Conservation (phyloP, 345 rosid genomes). For the Eutrema yunnanense region DNA sequence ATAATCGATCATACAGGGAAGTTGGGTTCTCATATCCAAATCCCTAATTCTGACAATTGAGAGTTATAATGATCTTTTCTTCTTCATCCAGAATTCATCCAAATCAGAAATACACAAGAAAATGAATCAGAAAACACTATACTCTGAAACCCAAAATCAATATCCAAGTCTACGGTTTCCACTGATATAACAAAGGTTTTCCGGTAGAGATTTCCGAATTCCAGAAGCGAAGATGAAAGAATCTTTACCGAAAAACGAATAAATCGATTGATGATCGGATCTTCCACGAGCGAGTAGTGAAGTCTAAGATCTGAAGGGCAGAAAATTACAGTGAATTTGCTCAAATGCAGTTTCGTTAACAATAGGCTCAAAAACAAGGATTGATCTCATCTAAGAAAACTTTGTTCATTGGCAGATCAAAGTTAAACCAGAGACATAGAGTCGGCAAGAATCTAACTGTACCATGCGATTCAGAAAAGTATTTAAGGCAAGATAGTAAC, state of each 20-base stretch:
- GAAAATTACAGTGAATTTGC: not conserved
- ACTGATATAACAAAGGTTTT: no score
- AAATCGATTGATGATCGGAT: slow-evolving; percentile 1
- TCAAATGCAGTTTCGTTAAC: no score
- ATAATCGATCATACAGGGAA: not conserved
- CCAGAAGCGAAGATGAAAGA: not conserved
- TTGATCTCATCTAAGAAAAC: not conserved
- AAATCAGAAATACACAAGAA: not conserved
- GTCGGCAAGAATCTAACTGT: no score
- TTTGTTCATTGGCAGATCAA: not conserved
- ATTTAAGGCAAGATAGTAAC: not conserved
- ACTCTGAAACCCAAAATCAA: not conserved
- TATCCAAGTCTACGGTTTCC: no score
- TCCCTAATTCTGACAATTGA: not conserved
- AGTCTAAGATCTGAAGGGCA: not conserved
- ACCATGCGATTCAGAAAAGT: no score
- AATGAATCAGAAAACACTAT: not conserved
- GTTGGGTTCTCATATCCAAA: not conserved
- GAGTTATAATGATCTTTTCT: not conserved
- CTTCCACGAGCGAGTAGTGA: slow-evolving; percentile 8
- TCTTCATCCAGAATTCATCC: slow-evolving; percentile 58
- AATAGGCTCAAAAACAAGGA: not conserved
- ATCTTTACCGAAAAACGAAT: not conserved
- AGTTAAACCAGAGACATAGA: no score
- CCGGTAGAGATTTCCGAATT: not conserved